A percentile compares a stretch with the other conserved stretches of the same genome.
Conservation (phyloP, 108 stramenopile species). For the Cylindrotheca fusiformis region DNA sequence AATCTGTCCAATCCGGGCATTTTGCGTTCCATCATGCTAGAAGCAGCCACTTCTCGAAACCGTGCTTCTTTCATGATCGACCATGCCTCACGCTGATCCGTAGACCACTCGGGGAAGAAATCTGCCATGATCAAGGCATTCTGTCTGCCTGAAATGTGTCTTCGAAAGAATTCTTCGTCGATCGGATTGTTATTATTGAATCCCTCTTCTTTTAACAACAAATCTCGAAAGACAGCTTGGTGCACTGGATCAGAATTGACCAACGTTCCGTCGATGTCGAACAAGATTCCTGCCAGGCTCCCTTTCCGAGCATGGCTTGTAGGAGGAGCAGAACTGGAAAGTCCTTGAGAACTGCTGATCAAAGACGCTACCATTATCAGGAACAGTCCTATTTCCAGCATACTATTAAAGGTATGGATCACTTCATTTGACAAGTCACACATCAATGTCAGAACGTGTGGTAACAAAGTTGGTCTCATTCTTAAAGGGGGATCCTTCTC, state of each 20-base stretch:
- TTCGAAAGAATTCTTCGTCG: slow-evolving; percentile 23
- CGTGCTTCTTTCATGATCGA: slow-evolving; percentile 12
- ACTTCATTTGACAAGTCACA: too few species aligned
- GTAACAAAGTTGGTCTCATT: too few species aligned
- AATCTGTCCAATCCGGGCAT: slow-evolving; percentile 20
- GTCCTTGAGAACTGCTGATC: too few species aligned
- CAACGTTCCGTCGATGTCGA: slow-evolving; percentile 30
- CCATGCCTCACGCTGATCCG: slow-evolving; percentile 9
- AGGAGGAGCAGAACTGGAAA: too few species aligned
- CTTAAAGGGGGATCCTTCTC: too few species aligned
- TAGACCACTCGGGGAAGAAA: slow-evolving; percentile 19
- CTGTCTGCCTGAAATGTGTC: slow-evolving; percentile 12
- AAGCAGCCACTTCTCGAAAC: slow-evolving; percentile 15
- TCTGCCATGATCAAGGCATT: slow-evolving; percentile 19
- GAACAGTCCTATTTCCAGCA: too few species aligned
- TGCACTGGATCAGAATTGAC: slow-evolving; percentile 24
- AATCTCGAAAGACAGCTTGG: slow-evolving; percentile 21
- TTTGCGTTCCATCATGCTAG: slow-evolving; percentile 4
- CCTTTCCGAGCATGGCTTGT: too few species aligned
- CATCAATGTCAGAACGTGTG: too few species aligned
- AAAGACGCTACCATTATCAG: too few species aligned
- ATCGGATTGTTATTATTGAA: slow-evolving; percentile 19
- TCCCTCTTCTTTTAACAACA: slow-evolving; percentile 17
- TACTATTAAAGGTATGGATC: too few species aligned
- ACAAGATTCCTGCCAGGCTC: slow-evolving; percentile 15